Conservation (phyloP, 768 basidiomycete genomes). For the Leccinum truebloodii region DNA sequence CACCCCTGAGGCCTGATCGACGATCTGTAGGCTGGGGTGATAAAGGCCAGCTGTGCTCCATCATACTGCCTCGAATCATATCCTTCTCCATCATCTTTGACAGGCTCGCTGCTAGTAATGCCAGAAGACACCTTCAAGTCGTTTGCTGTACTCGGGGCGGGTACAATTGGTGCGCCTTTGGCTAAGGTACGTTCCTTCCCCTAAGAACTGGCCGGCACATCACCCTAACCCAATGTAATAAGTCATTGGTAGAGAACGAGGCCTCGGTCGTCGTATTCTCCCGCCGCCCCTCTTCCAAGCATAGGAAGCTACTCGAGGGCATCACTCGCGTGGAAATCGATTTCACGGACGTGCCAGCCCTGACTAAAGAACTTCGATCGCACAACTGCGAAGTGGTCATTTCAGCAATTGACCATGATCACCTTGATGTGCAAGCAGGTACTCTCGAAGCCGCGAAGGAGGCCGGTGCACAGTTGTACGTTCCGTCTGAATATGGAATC, state of each 20-base stretch:
- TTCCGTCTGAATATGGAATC: constrained; percentile 33
- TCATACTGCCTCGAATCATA: neutral
- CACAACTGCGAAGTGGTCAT: constrained; percentile 30
- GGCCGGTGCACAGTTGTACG: constrained; percentile 29
- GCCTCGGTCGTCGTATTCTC: constrained; percentile 18
- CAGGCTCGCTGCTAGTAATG: constrained; percentile 2
- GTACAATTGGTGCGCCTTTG: constrained; percentile 18
- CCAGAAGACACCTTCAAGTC: constrained; percentile 16
- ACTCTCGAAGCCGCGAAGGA: constrained; percentile 32
- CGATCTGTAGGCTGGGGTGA: neutral
- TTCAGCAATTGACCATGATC: constrained; percentile 24
- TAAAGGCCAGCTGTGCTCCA: neutral
- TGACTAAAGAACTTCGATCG: constrained; percentile 14
- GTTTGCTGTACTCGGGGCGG: constrained; percentile 23
- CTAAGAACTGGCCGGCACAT: neutral
- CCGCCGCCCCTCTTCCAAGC: constrained; percentile 9
- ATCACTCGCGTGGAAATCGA: constrained; percentile 13
- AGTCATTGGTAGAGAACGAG: constrained; percentile 14
- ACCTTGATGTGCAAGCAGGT: constrained; percentile 21
- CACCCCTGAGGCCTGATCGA: neutral
- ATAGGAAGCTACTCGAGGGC: constrained; percentile 12
- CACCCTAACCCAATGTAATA: constrained; percentile 1
- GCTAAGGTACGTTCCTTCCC: constrained; percentile 4
- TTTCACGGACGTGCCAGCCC: constrained; percentile 10
- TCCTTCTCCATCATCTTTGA: neutral